A percentile compares a stretch with the other conserved stretches of the same genome.
These are phyloP conservation scores for Suillus sp. DNA, from an alignment of 768 basidiomycete species.

Conservation along the genomic window DNA sequence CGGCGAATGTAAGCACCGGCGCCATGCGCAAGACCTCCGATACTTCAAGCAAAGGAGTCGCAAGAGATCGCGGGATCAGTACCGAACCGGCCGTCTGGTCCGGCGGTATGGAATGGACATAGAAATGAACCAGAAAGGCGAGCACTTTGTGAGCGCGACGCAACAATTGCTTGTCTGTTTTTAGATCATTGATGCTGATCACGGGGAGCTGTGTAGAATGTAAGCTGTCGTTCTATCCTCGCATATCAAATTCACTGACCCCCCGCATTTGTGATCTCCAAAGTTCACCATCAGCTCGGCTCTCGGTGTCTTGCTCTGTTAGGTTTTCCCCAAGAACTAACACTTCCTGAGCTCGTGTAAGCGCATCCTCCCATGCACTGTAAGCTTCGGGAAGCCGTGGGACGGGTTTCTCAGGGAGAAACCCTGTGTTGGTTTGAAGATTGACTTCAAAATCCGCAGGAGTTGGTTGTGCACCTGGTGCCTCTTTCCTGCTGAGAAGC, in stretches of 20 bases:
- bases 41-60: slow-evolving; percentile 75
- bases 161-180: slow-evolving; percentile 57
- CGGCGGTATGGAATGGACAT: slow-evolving; percentile 76
- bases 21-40: slow-evolving; percentile 82
- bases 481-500: slow-evolving; percentile 32
- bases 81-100: slow-evolving; percentile 41
- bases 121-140: slow-evolving; percentile 88
- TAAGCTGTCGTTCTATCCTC: slow-evolving; percentile 17
- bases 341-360: slow-evolving; percentile 52
- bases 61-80: slow-evolving; percentile 72
- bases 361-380: slow-evolving; percentile 71
- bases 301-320: slow-evolving; percentile 46
- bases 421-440: slow-evolving; percentile 62
- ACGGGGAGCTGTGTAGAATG: slow-evolving; percentile 62
- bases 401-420: slow-evolving; percentile 73
- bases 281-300: slow-evolving; percentile 54
- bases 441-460: slow-evolving; percentile 56
- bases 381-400: slow-evolving; percentile 56
- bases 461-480: slow-evolving; percentile 36
- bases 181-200: slow-evolving; percentile 56
- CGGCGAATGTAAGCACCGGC: slow-evolving; percentile 93
- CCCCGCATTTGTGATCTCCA: slow-evolving; percentile 69
- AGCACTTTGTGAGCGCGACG: slow-evolving; percentile 90
- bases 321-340: slow-evolving; percentile 62
- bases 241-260: slow-evolving; percentile 46